Evolutionary conservation across 768 basidiomycete species (phyloP), one percentile per base, ranked within the genome.

Genomic region (Psilocybe cubensis): DNA sequence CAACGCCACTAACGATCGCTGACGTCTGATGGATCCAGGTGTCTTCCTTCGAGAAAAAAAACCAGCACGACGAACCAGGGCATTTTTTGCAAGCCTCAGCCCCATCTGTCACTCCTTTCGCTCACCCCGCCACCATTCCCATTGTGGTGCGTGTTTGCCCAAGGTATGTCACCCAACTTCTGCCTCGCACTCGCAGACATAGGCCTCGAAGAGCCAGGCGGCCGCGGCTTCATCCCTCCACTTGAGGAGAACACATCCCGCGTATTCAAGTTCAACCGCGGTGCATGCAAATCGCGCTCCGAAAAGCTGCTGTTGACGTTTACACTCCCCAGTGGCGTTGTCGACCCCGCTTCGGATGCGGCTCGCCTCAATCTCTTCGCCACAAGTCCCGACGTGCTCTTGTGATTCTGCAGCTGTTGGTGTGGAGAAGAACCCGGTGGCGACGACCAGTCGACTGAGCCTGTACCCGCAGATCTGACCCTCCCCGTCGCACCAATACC

Each of bases 351-450:
- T 63, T 92, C 91, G 14, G 89, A 91, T 1, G 89, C 87, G 2
- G 89, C 79, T 54, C 91, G 77, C 56, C 90, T 79, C 66, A 83
- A 73, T 64, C 76, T 82, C 73, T 86, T 89, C 1, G 87, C 86
- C 3, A 87, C 88, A 45, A 90, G 33, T 18, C 67, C 56, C 1
- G 58, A 60, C 21, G 8, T 57, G 47, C 40, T 44, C 45, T 49
- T 56, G 42, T 40, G 52, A 52, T 23, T 51, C 27, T 42, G 20
- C 27, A 42, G 38, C n/a, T 25, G 50, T 24, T 57, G n/a, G n/a
- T n/a, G n/a, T n/a, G n/a, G n/a, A n/a, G n/a, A n/a, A n/a, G n/a
- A n/a, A n/a, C n/a, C n/a, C n/a, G n/a, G 54, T 8, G 45, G 47
- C 1, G 64, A 60, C 1, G 65, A 57, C 20, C 60, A 27, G 29